Percentiles rank a stretch among this genome's conserved stretches.
Conservation (phyloP, 257 asterid species). For the Ilex asprella region DNA sequence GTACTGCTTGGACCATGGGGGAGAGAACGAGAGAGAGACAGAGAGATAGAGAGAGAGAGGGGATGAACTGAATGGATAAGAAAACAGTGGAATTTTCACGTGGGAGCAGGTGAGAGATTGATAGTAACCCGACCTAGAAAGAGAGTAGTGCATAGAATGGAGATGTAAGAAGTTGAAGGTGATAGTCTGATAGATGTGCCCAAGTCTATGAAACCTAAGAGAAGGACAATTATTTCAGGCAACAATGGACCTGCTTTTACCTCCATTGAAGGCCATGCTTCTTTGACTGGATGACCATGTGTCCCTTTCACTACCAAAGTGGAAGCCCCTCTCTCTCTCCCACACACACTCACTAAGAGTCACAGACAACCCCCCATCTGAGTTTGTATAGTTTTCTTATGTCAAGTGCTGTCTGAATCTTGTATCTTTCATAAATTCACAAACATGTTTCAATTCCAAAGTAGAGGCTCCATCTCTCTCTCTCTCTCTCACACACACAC, state of each 20-base stretch:
- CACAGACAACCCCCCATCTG: no score
- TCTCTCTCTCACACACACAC: no score
- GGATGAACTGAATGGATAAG: background rate
- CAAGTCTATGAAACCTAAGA: background rate
- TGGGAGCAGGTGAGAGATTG: conserved; percentile 5
- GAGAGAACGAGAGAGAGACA: background rate
- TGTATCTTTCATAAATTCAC: no score
- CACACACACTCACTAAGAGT: no score
- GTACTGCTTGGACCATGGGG: background rate
- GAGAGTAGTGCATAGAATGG: background rate
- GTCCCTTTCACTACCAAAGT: background rate
- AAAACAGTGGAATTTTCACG: conserved; percentile 3
- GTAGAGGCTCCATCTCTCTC: no score
- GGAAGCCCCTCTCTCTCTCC: background rate
- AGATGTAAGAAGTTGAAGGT: background rate
- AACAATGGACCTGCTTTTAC: background rate
- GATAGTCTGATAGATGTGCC: conserved; percentile 1
- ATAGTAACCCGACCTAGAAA: background rate
- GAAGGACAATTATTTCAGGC: conserved; percentile 2
- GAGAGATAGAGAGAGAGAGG: no score
- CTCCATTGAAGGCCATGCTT: conserved; percentile 1
- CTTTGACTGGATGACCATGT: conserved; percentile 1
- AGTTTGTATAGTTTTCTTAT: no score
- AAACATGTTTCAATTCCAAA: no score
- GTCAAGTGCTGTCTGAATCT: no score